These are phyloP conservation scores for Tuber calosporum DNA, from an alignment of 495 filamentous ascomycete species.

Conservation along the genomic window DNA sequence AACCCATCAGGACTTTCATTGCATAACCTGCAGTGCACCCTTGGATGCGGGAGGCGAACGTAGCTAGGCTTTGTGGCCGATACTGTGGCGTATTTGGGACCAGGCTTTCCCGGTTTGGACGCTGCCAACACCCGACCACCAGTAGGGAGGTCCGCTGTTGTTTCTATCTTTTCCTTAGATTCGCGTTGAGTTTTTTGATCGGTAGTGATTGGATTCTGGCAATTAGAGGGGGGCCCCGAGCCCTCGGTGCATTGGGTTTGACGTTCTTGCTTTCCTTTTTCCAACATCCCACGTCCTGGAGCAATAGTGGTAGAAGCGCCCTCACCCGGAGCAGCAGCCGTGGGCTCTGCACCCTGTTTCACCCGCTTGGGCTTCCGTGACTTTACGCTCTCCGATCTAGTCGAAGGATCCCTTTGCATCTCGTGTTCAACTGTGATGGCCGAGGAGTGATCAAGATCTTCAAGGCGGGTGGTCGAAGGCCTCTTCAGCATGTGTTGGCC, in stretches of 20 bases:
- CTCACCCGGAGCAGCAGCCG: neutral
- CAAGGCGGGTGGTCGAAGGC: conserved; percentile 23
- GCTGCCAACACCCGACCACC: conserved; percentile 13
- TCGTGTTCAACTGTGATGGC: neutral
- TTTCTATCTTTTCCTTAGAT: neutral
- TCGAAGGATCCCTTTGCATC: neutral
- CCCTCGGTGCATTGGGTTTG: conserved; percentile 6
- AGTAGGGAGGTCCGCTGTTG: neutral
- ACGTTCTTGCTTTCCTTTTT: neutral
- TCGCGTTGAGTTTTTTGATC: conserved; percentile 10
- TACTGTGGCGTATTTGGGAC: conserved; percentile 16
- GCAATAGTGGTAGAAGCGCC: neutral
- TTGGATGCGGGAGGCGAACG: conserved; percentile 65
- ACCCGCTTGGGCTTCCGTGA: conserved; percentile 27
- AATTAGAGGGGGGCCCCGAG: neutral
- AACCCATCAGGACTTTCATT: conserved; percentile 76
- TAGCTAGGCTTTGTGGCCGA: conserved; percentile 50
- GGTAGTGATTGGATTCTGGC: neutral
- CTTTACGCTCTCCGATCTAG: conserved; percentile 2
- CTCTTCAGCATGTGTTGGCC: conserved; percentile 29
- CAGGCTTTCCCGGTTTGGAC: conserved; percentile 26
- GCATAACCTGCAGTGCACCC: conserved; percentile 68
- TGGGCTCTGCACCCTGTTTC: conserved; percentile 12
- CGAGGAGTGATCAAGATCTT: conserved; percentile 25
- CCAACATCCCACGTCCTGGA: neutral